These are phyloP conservation scores for Ambrosia artemisiifolia DNA, from an alignment of 129 eudicot species.

Conservation along the genomic window DNA sequence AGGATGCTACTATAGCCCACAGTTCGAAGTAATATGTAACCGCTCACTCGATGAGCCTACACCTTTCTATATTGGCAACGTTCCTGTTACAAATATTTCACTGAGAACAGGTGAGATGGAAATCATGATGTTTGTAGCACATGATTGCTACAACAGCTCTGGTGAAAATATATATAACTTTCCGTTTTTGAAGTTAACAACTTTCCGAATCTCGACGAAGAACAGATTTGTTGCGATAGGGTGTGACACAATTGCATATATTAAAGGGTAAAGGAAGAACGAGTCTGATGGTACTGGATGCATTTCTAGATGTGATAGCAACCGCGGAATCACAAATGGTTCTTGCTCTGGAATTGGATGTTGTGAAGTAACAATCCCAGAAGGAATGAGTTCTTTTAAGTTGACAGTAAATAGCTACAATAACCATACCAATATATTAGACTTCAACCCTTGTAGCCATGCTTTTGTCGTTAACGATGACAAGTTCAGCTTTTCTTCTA, in stretches of 20 bases:
- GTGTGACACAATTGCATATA: conserved; percentile 10
- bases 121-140: background rate
- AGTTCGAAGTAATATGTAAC: background rate
- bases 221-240: conserved; percentile 31
- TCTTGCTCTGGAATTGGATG: conserved; percentile 38
- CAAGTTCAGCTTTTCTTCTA: conserved; percentile 10
- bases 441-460: conserved; percentile 34
- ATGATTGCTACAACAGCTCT: conserved; percentile 14
- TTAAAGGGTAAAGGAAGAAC: background rate
- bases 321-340: background rate
- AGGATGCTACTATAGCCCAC: background rate
- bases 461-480: conserved; percentile 20
- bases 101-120: background rate
- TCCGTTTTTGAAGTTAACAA: background rate
- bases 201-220: conserved; percentile 1
- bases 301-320: background rate
- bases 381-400: background rate
- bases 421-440: conserved; percentile 4
- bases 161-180: background rate
- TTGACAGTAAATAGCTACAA: background rate
- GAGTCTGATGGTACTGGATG: conserved; percentile 5
- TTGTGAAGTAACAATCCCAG: conserved; percentile 25
- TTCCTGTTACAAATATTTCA: background rate
- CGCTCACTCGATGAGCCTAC: background rate
- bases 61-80: background rate